Evolutionary conservation across 2,329 filamentous ascomycete genomes (phyloP).

Genomic region (Fusarium sp.): DNA sequence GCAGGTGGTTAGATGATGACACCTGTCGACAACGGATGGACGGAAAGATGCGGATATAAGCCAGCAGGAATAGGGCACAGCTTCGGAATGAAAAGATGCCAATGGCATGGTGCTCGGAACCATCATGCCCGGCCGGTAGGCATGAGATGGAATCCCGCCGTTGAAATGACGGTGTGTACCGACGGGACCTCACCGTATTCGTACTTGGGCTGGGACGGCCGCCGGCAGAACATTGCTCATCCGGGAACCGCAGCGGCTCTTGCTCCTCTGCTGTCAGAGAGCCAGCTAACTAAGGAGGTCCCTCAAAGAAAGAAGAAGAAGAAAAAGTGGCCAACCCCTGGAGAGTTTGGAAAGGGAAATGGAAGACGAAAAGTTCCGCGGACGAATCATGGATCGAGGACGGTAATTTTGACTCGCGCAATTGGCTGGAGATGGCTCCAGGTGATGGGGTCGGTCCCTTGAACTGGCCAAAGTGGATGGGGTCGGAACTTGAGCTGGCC

Average conservation of each 20-base stretch:
- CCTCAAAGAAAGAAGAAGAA: slow-evolving; percentile 5
- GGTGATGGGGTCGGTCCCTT: background rate
- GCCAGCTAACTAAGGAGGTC: background rate
- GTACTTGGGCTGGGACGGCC: slow-evolving; percentile 27
- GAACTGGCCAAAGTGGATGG: slow-evolving; percentile 14
- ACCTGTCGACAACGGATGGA: background rate
- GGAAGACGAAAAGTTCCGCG: background rate
- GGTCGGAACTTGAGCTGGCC: slow-evolving; percentile 43
- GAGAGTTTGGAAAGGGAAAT: slow-evolving; percentile 4
- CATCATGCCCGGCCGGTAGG: background rate
- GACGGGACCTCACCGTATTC: slow-evolving; percentile 35
- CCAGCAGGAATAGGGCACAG: background rate
- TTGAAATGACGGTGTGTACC: slow-evolving; percentile 39
- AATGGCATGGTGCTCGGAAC: background rate
- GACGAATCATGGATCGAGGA: slow-evolving; percentile 42
- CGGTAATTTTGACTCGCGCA: slow-evolving; percentile 45
- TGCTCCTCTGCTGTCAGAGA: background rate
- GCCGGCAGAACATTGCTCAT: background rate
- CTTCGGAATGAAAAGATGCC: background rate
- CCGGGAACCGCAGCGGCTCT: slow-evolving; percentile 1
- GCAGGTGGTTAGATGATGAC: background rate
- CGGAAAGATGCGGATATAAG: slow-evolving; percentile 1
- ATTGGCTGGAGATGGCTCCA: slow-evolving; percentile 42
- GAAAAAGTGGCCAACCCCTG: slow-evolving; percentile 6
- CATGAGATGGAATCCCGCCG: background rate